Evolutionary conservation across 306 rosid species (phyloP).

Genomic region (Quercus aquifolioides): DNA sequence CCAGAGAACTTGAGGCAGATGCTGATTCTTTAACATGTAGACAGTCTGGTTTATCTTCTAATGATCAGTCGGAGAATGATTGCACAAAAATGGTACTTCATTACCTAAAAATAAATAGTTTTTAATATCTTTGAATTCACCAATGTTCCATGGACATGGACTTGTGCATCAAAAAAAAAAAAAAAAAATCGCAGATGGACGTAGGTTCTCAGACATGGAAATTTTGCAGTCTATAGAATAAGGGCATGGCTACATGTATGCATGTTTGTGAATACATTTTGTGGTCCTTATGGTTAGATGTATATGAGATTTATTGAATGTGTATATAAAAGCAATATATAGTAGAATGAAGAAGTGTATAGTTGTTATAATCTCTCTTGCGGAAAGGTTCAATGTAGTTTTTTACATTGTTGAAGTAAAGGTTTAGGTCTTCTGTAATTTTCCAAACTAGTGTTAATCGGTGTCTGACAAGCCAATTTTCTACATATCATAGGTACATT

Average conservation of each 20-base stretch:
- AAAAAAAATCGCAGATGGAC: background rate
- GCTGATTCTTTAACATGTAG: slow-evolving; percentile 92
- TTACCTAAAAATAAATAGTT: slow-evolving; percentile 14
- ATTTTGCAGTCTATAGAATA: slow-evolving; percentile 2
- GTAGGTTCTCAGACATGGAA: background rate
- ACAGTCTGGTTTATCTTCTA: slow-evolving; percentile 74
- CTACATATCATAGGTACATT: background rate
- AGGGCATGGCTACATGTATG: background rate
- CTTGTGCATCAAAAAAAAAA: background rate
- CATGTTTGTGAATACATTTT: background rate
- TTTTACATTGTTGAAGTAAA: background rate
- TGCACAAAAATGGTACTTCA: slow-evolving; percentile 68
- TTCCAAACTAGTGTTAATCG: background rate
- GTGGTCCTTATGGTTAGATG: background rate
- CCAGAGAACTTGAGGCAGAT: slow-evolving; percentile 89
- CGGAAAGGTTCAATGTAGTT: background rate
- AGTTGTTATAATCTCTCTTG: background rate
- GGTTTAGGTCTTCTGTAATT: background rate
- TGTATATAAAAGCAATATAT: background rate
- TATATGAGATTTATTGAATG: background rate
- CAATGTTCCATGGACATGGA: background rate
- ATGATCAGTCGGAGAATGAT: slow-evolving; percentile 62
- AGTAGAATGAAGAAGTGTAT: too few relatives aligned
- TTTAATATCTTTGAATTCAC: slow-evolving; percentile 9
- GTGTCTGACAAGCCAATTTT: background rate